Conservation (phyloP, 1,284 basidiomycete species). For the Tilletia indica region DNA sequence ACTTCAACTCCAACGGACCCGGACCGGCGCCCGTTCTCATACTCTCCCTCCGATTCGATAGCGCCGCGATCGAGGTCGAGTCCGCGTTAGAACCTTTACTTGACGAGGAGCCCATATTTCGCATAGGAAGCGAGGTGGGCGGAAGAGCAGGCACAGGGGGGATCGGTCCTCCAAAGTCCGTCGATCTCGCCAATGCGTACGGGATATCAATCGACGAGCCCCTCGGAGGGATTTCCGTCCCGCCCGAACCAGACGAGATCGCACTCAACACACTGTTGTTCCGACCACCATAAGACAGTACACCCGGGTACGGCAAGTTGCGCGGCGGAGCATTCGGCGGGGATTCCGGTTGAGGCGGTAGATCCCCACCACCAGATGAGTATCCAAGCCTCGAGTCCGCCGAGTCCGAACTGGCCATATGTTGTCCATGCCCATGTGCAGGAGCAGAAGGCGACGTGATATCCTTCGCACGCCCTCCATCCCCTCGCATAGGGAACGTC, state of each 20-base stretch:
- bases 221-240: slow-evolving; percentile 3
- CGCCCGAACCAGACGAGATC: neutral
- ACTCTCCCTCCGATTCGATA: too few relatives aligned
- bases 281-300: neutral
- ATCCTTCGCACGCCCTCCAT: slow-evolving; percentile 47
- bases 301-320: slow-evolving; percentile 15
- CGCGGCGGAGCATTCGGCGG: neutral
- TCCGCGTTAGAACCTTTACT: too few relatives aligned
- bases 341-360: slow-evolving; percentile 5
- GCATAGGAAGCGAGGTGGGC: neutral
- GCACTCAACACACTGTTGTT: neutral
- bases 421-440: neutral
- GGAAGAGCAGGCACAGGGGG: neutral
- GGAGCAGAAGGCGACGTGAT: slow-evolving; percentile 17
- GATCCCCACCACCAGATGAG: neutral
- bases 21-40: neutral
- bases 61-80: too few relatives aligned
- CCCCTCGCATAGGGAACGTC: slow-evolving; percentile 50
- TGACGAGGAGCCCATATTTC: too few relatives aligned
- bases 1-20: neutral
- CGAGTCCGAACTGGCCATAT: slow-evolving; percentile 9
- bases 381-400: neutral
- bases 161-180: neutral
- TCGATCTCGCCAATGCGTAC: neutral
- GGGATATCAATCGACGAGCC: slow-evolving; percentile 1